Conservation (phyloP, 177 flowering plant species). For the Vitis hybrid region DNA sequence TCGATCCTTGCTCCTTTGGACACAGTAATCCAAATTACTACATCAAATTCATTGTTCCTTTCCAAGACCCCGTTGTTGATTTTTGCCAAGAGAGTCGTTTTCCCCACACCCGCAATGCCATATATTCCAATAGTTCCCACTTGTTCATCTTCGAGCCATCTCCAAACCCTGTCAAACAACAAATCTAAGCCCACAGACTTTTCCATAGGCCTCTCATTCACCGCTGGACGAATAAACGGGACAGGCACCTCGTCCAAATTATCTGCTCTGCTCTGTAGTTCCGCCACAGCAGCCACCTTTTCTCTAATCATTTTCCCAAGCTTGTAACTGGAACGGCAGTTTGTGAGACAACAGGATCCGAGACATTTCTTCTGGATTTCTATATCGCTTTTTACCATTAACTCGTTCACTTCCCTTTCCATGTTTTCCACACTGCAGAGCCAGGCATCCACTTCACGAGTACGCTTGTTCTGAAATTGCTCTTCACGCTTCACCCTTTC, state of each 20-base stretch:
- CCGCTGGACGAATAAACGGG: neutral
- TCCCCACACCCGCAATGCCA: slow-evolving; percentile 26
- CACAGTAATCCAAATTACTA: slow-evolving; percentile 23
- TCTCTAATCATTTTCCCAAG: neutral
- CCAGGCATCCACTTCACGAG: neutral
- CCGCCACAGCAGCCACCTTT: neutral
- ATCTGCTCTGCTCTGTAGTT: neutral
- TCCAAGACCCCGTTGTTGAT: slow-evolving; percentile 8
- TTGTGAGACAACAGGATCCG: neutral
- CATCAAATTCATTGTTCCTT: neutral
- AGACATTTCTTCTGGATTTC: neutral
- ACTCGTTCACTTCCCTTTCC: neutral
- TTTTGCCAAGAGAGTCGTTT: slow-evolving; percentile 22
- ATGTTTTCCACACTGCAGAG: neutral
- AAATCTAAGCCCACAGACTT: neutral
- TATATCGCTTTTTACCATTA: neutral
- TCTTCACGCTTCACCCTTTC: neutral
- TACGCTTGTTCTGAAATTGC: neutral
- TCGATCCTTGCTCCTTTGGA: slow-evolving; percentile 1
- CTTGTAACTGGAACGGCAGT: slow-evolving; percentile 1
- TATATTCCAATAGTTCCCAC: slow-evolving; percentile 19
- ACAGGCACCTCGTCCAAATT: no score
- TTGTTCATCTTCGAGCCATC: neutral
- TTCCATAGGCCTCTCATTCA: slow-evolving; percentile 4
- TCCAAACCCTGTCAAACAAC: neutral